Conservation (phyloP, 2,329 filamentous ascomycete genomes). For the Aspergillus sp. region DNA sequence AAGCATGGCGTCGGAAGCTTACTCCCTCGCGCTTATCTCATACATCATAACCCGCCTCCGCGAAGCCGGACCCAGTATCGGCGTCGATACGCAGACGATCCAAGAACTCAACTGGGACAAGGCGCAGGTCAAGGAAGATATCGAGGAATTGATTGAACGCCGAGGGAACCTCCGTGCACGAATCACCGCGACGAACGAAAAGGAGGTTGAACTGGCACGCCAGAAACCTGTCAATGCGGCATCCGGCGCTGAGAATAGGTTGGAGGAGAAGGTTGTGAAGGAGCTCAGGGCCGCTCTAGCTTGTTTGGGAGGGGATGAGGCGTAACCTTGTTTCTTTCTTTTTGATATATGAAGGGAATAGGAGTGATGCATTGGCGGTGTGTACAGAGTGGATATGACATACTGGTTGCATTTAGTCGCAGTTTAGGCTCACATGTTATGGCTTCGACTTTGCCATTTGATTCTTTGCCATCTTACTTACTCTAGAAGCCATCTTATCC, state of each 20-base stretch:
- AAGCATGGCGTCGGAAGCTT: conserved; percentile 73
- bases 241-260: conserved; percentile 61
- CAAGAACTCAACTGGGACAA: conserved; percentile 76
- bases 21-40: conserved; percentile 76
- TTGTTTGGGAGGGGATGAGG: conserved; percentile 47
- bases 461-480: neutral
- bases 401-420: conserved; percentile 3
- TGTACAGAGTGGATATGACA: neutral
- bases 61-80: conserved; percentile 65
- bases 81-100: conserved; percentile 65
- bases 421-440: neutral
- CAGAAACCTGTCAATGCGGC: conserved; percentile 46
- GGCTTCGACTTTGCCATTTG: neutral
- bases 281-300: conserved; percentile 64
- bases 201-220: conserved; percentile 67
- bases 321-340: conserved; percentile 25
- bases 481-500: neutral
- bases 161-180: conserved; percentile 71
- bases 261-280: conserved; percentile 76
- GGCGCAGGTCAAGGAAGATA: conserved; percentile 73
- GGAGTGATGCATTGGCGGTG: conserved; percentile 7
- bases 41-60: conserved; percentile 71
- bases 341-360: neutral
- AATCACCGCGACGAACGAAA: conserved; percentile 72
- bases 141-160: conserved; percentile 78